These are phyloP conservation scores for Trypanosoma grayi DNA, from an alignment of 208 protist genomes.

Conservation along the genomic window DNA sequence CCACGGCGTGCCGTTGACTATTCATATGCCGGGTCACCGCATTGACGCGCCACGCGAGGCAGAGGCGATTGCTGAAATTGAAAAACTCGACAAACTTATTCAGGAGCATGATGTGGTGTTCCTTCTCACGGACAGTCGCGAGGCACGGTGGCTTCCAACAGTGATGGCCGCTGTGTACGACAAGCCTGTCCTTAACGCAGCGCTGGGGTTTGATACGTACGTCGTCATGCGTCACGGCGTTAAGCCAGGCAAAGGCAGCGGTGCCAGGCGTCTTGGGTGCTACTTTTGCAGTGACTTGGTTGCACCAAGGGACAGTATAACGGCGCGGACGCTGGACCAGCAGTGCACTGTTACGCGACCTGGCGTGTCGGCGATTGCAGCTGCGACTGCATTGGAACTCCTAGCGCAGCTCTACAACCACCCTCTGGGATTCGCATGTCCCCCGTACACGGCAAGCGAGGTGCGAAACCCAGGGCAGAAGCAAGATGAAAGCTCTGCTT, in stretches of 20 bases:
- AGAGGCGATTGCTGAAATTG: constrained; percentile 41
- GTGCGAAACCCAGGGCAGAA: not conserved
- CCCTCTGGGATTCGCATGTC: constrained; percentile 59
- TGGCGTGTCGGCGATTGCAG: constrained; percentile 93
- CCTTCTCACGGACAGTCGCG: constrained; percentile 97
- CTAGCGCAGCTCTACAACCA: constrained; percentile 94
- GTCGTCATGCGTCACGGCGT: constrained; percentile 98
- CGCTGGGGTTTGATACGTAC: constrained; percentile 98
- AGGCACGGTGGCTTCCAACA: constrained; percentile 97
- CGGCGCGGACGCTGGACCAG: constrained; percentile 96
- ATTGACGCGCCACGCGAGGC: constrained; percentile 32
- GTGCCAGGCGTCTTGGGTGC: constrained; percentile 81
- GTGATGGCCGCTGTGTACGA: constrained; percentile 77
- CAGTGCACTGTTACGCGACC: constrained; percentile 98
- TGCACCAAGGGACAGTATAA: constrained; percentile 87
- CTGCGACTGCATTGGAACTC: constrained; percentile 94
- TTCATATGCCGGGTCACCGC: constrained; percentile 98
- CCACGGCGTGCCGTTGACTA: constrained; percentile 62
- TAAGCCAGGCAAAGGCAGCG: not conserved
- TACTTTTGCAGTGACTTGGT: constrained; percentile 99
- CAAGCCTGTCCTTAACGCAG: constrained; percentile 95
- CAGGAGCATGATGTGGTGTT: constrained; percentile 95
- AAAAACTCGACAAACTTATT: constrained; percentile 76
- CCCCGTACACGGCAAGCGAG: constrained; percentile 31
- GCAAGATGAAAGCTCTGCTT: not conserved